Base-by-base conservation (phyloP, 2,329 filamentous ascomycete species). In the Aphanocladium album region DNA sequence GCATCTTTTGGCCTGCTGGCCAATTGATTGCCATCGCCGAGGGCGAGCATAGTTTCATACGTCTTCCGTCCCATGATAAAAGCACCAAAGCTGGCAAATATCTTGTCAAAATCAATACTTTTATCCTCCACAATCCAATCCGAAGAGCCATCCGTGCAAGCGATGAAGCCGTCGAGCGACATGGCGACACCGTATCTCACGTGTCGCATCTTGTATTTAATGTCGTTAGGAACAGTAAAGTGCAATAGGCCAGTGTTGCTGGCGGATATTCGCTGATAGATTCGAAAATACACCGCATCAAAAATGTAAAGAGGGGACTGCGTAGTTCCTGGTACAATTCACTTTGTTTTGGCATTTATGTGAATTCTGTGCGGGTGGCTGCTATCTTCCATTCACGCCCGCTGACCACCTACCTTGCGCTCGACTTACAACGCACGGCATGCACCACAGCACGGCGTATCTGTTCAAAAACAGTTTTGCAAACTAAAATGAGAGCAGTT, bases 21-120 rank as follows among this genome's bases (percentile, higher is more conserved):
- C 0, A 76, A 60, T 0, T 66, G 71, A 19, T 70, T 69, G 3
- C 63, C 16, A 14, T 53, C 43, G 17, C 63, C 64, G 2, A 64
- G 33, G 0, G 62, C 60, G 7, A 46, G 61, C 60, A 75, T 69
- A 9, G 64, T 64, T 19, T 75, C 64, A 59, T 73, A 75, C 0
- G 73, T 74, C 60, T 69, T 72, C 21, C 73, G 71, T 2, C 72
- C 73, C 72, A 76, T 75, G 64, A 75, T 35, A 39, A 73, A 73
- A 7, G 55, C 62, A 41, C 67, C 67, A 54, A 74, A 76, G 7
- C 71, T 59, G 1, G 64, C 63, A 57, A 73, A 72, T 0, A 75
- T 67, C 0, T 66, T 59, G 0, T 63, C 60, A n/a, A 75, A 75
- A 54, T 73, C 69, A 37, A 75, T 72, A 47, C 61, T 65, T 0